A percentile compares a stretch with the other conserved stretches of the same genome.
Conservation (phyloP, 805 yeast species). For the Nakazawaea peltata region DNA sequence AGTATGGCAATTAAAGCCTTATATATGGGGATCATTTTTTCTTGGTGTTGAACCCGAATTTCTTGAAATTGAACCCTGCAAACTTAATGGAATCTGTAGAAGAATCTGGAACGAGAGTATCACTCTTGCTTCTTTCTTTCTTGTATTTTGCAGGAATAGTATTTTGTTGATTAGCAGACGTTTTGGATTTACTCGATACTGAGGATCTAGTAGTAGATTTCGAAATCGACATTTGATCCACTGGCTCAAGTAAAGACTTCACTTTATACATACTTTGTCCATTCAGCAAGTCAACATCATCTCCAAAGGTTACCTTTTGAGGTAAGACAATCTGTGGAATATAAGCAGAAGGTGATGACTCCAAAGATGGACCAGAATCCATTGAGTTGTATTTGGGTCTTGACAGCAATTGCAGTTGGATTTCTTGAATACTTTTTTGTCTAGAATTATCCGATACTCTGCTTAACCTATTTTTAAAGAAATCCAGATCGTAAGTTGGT, state of each 20-base stretch:
- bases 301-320: constrained; percentile 17
- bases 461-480: constrained; percentile 16
- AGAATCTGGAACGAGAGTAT: too few species aligned
- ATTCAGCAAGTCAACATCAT: constrained; percentile 12
- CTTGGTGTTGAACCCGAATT: constrained; percentile 9
- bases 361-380: constrained; percentile 12
- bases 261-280: constrained; percentile 14
- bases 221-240: not conserved
- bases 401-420: constrained; percentile 5
- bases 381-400: constrained; percentile 11
- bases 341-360: constrained; percentile 15
- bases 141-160: constrained; percentile 2
- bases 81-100: not conserved
- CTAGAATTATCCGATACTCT: constrained; percentile 12
- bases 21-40: too few species aligned
- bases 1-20: too few species aligned
- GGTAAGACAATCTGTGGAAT: constrained; percentile 16
- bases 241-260: constrained; percentile 16
- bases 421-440: constrained; percentile 11
- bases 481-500: constrained; percentile 13
- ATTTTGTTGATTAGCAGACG: too few species aligned
- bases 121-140: constrained; percentile 8
- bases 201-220: constrained; percentile 2
- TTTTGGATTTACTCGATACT: not conserved
- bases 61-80: constrained; percentile 4